These are phyloP conservation scores for Hypoxylon subgilvum DNA, from an alignment of 495 filamentous ascomycete genomes.

Conservation along the genomic window DNA sequence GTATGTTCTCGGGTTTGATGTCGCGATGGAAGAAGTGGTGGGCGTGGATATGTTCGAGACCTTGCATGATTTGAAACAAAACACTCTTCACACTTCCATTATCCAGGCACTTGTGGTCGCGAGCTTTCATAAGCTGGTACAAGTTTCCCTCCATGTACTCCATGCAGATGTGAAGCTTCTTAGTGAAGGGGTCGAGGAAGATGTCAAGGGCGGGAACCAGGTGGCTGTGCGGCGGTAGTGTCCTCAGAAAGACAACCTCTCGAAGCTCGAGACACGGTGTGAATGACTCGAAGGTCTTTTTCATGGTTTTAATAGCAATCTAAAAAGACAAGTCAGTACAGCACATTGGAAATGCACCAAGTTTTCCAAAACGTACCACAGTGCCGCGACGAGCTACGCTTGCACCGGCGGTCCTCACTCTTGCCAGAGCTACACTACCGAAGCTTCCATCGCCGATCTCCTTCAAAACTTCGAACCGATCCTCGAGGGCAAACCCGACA, in stretches of 20 bases:
- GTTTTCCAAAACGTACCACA: conserved; percentile 68
- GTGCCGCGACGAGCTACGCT: conserved; percentile 89
- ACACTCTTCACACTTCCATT: conserved; percentile 95
- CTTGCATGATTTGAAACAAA: conserved; percentile 93
- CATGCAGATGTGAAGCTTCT: conserved; percentile 97
- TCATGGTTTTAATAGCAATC: conserved; percentile 99
- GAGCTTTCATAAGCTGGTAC: conserved; percentile 98
- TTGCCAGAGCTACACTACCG: conserved; percentile 89
- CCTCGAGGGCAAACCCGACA: conserved; percentile 65
- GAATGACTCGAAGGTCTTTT: conserved; percentile 97
- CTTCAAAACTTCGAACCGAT: conserved; percentile 95
- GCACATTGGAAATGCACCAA: background rate
- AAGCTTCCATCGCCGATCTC: conserved; percentile 99
- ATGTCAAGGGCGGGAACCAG: conserved; percentile 97
- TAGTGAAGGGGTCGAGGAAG: conserved; percentile 93
- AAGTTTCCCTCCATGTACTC: conserved; percentile 99
- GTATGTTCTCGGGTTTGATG: conserved; percentile 98
- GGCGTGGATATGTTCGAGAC: conserved; percentile 95
- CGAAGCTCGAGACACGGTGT: conserved; percentile 86
- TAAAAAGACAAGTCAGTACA: conserved; percentile 51
- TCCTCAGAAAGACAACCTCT: conserved; percentile 94
- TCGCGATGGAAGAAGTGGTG: conserved; percentile 99
- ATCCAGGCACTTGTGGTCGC: conserved; percentile 92
- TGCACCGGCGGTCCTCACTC: conserved; percentile 87
- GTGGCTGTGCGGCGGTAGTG: conserved; percentile 84